Evolutionary conservation across 1,284 basidiomycete genomes (phyloP).

Genomic region (Stygiomarasmius scandens): DNA sequence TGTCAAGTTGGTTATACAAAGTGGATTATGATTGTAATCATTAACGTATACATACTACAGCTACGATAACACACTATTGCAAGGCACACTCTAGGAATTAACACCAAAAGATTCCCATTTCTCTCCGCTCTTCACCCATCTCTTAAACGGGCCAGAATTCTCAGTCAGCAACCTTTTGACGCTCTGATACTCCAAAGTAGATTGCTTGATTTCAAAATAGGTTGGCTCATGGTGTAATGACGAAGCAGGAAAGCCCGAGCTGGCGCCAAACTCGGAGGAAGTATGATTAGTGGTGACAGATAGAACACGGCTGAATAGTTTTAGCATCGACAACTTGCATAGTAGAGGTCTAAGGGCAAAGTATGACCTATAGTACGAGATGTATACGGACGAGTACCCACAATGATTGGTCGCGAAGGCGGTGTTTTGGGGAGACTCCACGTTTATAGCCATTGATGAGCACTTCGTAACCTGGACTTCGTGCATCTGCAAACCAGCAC

Average conservation of each 20-base stretch:
- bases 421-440: conserved; percentile 72
- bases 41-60: too few species aligned
- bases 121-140: neutral
- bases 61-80: too few species aligned
- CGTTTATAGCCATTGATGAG: conserved; percentile 78
- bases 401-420: conserved; percentile 56
- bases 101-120: neutral
- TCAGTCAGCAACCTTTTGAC: neutral
- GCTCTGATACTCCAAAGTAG: neutral
- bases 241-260: too few species aligned
- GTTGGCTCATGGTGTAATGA: too few species aligned
- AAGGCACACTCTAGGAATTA: too few species aligned
- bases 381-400: conserved; percentile 27
- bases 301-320: conserved; percentile 13
- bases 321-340: conserved; percentile 51
- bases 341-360: conserved; percentile 45
- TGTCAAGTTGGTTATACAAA: too few species aligned
- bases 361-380: neutral
- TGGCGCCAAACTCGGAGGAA: too few species aligned
- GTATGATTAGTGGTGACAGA: too few species aligned
- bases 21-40: too few species aligned
- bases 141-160: neutral
- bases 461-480: conserved; percentile 39
- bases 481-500: neutral
- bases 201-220: neutral